Evolutionary conservation across 2,329 filamentous ascomycete species (phyloP), one percentile per base, ranked within the genome.

Genomic region (Stagonosporopsis cucurbitacearum): DNA sequence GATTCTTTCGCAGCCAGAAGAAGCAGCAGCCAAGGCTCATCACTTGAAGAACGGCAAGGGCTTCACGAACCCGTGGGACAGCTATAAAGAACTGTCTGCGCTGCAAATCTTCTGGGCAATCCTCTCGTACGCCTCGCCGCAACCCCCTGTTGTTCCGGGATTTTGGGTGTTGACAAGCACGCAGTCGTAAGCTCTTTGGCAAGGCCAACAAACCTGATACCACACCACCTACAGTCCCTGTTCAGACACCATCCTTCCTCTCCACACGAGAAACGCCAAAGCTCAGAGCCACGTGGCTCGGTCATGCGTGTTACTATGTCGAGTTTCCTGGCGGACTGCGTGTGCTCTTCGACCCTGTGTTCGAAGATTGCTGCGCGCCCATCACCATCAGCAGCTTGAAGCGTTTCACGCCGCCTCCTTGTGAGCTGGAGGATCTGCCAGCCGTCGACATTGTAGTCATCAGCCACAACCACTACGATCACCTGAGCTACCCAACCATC

Each of bases 321-420:
- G 94, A 97, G 75, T 97, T 93, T 68, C 92, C 92, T 1, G 84
- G 85, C 13, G 94, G 94, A 0, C 81, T 98, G 49, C 87, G 94
- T 50, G 91, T 96, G 3, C 84, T 98, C 3, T 97, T 96, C 73
- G 94, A 97, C 70, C 94, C 94, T 1, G 93, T 97, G 30, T 96
- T 97, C 64, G 91, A 94, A 72, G 86, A 92, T 60, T 87, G 91
- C 66, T 97, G 94, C 78, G 88, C 88, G 26, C 94, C 94, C 0
- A 81, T 94, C 64, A 82, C 81, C 33, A 87, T 86, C 63, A 69
- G 90, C 52, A 86, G 86, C 0, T 89, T 93, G 2, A 90, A 90
- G 76, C 83, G 94, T 45, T 96, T 86, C 76, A 96, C 93, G 0
- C 82, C 87, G 20, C 81, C 83, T 54, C 91, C 94, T 0, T 96